Base-by-base conservation (phyloP, 2,329 filamentous ascomycete species). In the Ampelomyces quisqualis region DNA sequence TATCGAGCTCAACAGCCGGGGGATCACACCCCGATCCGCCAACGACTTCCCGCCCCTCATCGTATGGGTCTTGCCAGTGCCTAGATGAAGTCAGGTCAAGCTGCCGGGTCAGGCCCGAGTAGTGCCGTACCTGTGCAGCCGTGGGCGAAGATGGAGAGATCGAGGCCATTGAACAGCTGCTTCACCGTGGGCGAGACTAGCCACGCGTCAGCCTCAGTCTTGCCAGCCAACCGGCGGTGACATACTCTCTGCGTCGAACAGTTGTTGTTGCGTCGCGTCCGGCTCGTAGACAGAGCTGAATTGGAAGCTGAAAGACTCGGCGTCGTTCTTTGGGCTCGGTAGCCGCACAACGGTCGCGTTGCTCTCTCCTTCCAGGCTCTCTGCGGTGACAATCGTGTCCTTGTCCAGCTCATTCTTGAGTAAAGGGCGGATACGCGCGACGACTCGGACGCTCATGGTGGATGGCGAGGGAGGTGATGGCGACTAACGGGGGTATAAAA, bases 231-330 rank as follows among this genome's bases (percentile, higher is more conserved):
- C 17, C 33, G 13, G 17, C 13, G 22, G 17, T 33, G 15, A 57
- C 49, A 38, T 76, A 90, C 89, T 88, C 80, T 97, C 91, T 24
- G 85, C 81, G 51, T 90, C 87, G 67, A 95, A 98, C 42, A 98
- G 72, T 51, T 87, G 80, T 69, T 95, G 88, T 67, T 98, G 91
- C 7, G 87, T 82, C 11, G 87, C 85, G 23, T 78, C 70, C 57
- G 85, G 81, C 61, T 88, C 88, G 69, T 95, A 97, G 40, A 97
- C 91, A 55, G 86, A 81, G 75, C 93, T 94, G 77, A 97, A 97
- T 37, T 90, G 82, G 67, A 97, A 98, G 38, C 86, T 90, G 70
- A 90, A 97, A 62, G 90, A 86, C 70, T 97, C 91, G 15, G 79
- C 76, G 51, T 88, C 87, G 62, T 96, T 96, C 74, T 93, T 95